Evolutionary conservation across 345 rosid genomes (phyloP).

Genomic region (Eucalyptus polyanthemos): DNA sequence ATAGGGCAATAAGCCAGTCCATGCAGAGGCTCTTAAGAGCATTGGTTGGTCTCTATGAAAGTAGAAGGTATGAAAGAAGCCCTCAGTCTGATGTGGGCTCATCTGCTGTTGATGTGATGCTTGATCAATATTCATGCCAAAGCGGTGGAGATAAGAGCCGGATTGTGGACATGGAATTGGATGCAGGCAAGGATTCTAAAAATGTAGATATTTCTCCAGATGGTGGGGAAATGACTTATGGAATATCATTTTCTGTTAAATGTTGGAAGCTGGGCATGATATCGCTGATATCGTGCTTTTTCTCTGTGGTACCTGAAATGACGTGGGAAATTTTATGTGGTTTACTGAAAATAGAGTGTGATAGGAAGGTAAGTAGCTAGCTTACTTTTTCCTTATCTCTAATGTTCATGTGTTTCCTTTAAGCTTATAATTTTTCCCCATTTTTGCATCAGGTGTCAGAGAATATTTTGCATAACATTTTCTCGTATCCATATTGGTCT

Average conservation of each 20-base stretch:
- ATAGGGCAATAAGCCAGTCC: constrained; percentile 26
- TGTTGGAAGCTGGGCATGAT: constrained; percentile 81
- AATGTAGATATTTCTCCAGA: constrained; percentile 37
- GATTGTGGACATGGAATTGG: constrained; percentile 78
- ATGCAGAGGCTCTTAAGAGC: constrained; percentile 53
- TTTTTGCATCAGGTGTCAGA: constrained; percentile 45
- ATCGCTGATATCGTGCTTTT: constrained; percentile 61
- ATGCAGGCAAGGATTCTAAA: constrained; percentile 42
- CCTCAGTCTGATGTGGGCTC: constrained; percentile 15
- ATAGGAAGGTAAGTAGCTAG: constrained; percentile 41
- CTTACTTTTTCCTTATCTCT: background rate
- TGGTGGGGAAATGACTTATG: constrained; percentile 28
- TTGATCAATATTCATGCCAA: constrained; percentile 9
- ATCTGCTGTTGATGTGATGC: constrained; percentile 27
- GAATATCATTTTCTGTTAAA: constrained; percentile 28
- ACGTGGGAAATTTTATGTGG: constrained; percentile 67
- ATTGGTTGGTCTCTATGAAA: constrained; percentile 40
- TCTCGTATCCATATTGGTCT: constrained; percentile 40
- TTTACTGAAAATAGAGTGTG: constrained; percentile 48
- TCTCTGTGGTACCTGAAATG: constrained; percentile 26
- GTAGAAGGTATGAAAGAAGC: constrained; percentile 25
- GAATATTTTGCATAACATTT: constrained; percentile 43
- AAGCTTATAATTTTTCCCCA: background rate
- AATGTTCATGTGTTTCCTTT: background rate
- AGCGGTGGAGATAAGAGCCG: constrained; percentile 16